A percentile compares a stretch with the other conserved stretches of the same genome.
These are phyloP conservation scores for Sporobolus alterniflorus DNA, from an alignment of 202 grass and related monocot species.

Conservation along the genomic window DNA sequence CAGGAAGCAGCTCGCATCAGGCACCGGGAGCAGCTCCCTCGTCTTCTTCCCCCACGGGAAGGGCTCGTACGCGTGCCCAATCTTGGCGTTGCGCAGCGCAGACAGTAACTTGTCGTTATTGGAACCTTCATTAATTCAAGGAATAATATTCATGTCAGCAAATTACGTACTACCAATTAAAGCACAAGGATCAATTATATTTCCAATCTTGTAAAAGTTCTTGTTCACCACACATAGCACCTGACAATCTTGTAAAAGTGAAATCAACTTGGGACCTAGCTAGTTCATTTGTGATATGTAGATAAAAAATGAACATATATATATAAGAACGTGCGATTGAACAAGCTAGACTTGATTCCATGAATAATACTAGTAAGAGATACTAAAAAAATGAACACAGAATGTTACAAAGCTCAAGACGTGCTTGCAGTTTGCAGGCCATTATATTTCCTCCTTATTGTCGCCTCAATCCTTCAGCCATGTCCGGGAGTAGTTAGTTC, in stretches of 20 bases:
- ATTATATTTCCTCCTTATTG: not conserved
- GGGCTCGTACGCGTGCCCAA: constrained; percentile 54
- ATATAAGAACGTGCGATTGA: not conserved
- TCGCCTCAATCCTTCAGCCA: not conserved
- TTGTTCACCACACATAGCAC: not conserved
- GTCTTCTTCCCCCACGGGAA: constrained; percentile 95
- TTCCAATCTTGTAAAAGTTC: not conserved
- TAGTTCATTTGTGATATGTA: not conserved
- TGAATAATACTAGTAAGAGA: not conserved
- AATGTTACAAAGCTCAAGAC: constrained; percentile 35
- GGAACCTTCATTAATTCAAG: constrained; percentile 45
- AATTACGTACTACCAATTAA: not conserved
- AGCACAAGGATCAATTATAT: too few species aligned
- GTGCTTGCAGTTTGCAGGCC: constrained; percentile 22
- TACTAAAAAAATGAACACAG: not conserved
- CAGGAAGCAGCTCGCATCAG: constrained; percentile 64
- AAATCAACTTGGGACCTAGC: constrained; percentile 12
- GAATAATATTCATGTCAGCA: not conserved
- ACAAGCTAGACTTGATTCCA: constrained; percentile 18
- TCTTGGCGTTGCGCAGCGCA: constrained; percentile 61
- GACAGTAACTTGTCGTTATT: constrained; percentile 59
- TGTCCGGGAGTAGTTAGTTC: not conserved
- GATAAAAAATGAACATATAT: not conserved
- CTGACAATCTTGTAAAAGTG: not conserved
- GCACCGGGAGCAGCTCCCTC: constrained; percentile 61